Percentiles rank a stretch among this genome's conserved stretches.
Conservation (phyloP, 2,329 filamentous ascomycete genomes). For the Akanthomyces uredinophilus region DNA sequence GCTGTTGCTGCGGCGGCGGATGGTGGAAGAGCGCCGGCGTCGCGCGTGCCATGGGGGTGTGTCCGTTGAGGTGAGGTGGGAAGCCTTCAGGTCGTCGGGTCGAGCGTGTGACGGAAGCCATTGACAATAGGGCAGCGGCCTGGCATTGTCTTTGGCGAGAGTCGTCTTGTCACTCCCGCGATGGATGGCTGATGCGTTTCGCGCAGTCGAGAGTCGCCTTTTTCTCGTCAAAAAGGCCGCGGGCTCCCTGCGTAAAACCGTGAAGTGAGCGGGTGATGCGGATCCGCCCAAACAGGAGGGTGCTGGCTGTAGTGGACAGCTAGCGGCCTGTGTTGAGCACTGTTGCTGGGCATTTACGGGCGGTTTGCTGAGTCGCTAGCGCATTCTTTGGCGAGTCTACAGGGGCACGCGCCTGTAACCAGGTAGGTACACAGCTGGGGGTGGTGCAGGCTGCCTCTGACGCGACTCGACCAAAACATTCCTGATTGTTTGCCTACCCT, state of each 20-base stretch:
- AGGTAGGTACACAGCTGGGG: no score
- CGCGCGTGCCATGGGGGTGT: slow-evolving; percentile 24
- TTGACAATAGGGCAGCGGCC: slow-evolving; percentile 33
- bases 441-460: not conserved
- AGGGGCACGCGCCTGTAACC: not conserved
- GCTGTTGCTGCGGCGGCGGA: slow-evolving; percentile 18
- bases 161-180: not conserved
- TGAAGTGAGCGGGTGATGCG: slow-evolving; percentile 8
- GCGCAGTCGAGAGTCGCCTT: not conserved
- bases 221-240: not conserved
- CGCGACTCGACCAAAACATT: not conserved
- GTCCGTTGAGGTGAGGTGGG: slow-evolving; percentile 28
- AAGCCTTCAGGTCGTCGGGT: slow-evolving; percentile 45
- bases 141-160: slow-evolving; percentile 31
- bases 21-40: slow-evolving; percentile 29
- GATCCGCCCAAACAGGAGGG: slow-evolving; percentile 2
- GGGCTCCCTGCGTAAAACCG: not conserved
- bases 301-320: not conserved
- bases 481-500: not conserved
- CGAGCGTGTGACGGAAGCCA: slow-evolving; percentile 50
- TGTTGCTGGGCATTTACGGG: not conserved
- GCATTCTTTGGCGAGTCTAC: not conserved
- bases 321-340: not conserved
- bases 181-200: slow-evolving; percentile 4
- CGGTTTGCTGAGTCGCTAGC: not conserved